Evolutionary conservation across 2,329 filamentous ascomycete species (phyloP).

Genomic region (Penicillium sclerotiorum): DNA sequence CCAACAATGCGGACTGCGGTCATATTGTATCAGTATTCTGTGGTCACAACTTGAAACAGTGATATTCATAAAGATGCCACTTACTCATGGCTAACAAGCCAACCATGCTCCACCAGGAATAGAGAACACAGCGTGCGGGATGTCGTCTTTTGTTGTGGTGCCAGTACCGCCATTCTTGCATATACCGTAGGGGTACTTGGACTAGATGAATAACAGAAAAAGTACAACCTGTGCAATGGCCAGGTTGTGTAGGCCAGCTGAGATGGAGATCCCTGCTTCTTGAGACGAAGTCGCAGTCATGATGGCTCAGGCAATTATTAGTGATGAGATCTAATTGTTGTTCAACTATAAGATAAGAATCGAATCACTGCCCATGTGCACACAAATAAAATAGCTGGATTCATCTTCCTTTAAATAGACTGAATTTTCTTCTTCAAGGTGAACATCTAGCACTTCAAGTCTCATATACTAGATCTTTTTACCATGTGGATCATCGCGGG

Average conservation of each 20-base stretch:
- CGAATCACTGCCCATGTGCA: too few species aligned
- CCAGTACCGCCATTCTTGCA: slow-evolving; percentile 33
- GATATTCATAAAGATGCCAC: slow-evolving; percentile 7
- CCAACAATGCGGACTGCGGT: slow-evolving; percentile 29
- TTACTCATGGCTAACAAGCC: slow-evolving; percentile 30
- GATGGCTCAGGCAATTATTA: not conserved
- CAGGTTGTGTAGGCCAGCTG: slow-evolving; percentile 13
- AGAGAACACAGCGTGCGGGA: slow-evolving; percentile 22
- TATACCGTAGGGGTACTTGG: slow-evolving; percentile 25
- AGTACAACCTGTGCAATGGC: slow-evolving; percentile 29
- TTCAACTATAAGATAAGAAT: not conserved
- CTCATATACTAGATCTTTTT: slow-evolving; percentile 1
- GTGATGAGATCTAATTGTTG: not conserved
- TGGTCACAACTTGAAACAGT: not conserved
- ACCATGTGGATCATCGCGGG: slow-evolving; percentile 18
- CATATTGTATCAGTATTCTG: not conserved
- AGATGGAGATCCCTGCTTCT: slow-evolving; percentile 3
- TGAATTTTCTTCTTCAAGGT: not conserved
- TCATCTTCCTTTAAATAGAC: not conserved
- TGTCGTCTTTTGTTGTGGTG: slow-evolving; percentile 25
- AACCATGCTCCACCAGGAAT: slow-evolving; percentile 32
- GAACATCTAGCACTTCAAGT: not conserved
- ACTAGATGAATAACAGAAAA: slow-evolving; percentile 26
- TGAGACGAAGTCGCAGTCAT: slow-evolving; percentile 9
- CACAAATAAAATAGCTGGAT: too few species aligned